Conservation (phyloP, 768 basidiomycete species). For the Russula lepida region DNA sequence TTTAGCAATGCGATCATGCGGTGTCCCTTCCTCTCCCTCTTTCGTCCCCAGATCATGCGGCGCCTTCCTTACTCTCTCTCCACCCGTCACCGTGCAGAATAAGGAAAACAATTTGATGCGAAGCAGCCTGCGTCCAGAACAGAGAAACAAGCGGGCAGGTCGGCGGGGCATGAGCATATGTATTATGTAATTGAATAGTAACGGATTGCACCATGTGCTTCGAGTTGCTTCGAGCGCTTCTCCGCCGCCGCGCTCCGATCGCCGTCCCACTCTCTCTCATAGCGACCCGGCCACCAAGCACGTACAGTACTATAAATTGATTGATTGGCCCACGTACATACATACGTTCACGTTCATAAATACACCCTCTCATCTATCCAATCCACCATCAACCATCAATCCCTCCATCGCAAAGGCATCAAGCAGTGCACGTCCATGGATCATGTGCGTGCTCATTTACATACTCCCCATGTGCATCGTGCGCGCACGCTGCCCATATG, state of each 20-base stretch:
- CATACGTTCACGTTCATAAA: background rate
- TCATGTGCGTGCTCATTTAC: conserved; percentile 7
- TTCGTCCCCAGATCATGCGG: background rate
- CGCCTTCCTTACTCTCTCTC: background rate
- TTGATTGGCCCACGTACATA: background rate
- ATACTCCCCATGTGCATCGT: background rate
- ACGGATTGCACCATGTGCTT: conserved; percentile 20
- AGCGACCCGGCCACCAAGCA: background rate
- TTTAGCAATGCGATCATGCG: conserved; percentile 18
- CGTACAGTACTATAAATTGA: background rate
- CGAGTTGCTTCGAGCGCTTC: conserved; percentile 18
- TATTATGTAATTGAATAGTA: background rate
- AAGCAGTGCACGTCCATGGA: too few relatives aligned
- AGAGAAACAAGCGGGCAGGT: background rate
- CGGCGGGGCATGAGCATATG: conserved; percentile 22
- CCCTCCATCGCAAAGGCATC: background rate
- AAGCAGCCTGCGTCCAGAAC: too few relatives aligned
- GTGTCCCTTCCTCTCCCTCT: background rate
- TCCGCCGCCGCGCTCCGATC: background rate
- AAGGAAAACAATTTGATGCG: background rate
- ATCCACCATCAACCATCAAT: background rate
- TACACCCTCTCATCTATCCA: background rate
- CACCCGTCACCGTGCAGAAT: background rate
- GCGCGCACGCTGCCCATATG: background rate
- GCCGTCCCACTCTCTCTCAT: background rate